Percentiles rank a stretch among this genome's conserved stretches.
phyloP scores from a whole-genome alignment of 495 filamentous ascomycete genomes.

The Geopyxis carbonaria region DNA sequence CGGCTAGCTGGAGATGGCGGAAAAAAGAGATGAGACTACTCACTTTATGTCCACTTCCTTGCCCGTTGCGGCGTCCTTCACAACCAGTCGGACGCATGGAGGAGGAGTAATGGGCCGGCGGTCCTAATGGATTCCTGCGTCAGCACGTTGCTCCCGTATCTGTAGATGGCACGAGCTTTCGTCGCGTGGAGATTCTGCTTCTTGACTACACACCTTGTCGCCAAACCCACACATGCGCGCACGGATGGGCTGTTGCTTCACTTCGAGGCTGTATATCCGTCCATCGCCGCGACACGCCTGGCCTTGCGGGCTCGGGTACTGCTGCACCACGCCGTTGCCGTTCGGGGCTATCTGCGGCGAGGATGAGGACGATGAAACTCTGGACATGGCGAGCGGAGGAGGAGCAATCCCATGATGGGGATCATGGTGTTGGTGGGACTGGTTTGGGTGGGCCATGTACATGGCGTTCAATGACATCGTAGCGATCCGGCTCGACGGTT shows the following conservation, averaged over 20 bases:
- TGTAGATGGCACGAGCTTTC: no score
- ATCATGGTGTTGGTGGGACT: slow-evolving; percentile 10
- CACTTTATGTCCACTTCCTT: slow-evolving; percentile 85
- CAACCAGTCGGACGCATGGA: slow-evolving; percentile 72
- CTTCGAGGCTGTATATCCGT: slow-evolving; percentile 48
- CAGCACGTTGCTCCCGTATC: neutral
- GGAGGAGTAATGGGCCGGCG: slow-evolving; percentile 91
- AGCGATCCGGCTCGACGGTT: no score
- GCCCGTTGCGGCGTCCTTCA: slow-evolving; percentile 60
- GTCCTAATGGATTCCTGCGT: slow-evolving; percentile 40
- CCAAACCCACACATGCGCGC: slow-evolving; percentile 99
- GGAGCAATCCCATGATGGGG: slow-evolving; percentile 12
- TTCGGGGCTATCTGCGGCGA: slow-evolving; percentile 12
- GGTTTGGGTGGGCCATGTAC: slow-evolving; percentile 16
- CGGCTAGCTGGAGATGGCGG: neutral
- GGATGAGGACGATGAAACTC: slow-evolving; percentile 19
- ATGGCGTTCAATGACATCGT: slow-evolving; percentile 19
- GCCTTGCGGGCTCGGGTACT: neutral
- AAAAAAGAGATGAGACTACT: slow-evolving; percentile 22
- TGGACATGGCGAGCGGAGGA: slow-evolving; percentile 16
- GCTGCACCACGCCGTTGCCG: slow-evolving; percentile 3
- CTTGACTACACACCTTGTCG: slow-evolving; percentile 75
- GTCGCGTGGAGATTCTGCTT: no score
- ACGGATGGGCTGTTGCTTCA: slow-evolving; percentile 82
- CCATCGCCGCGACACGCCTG: slow-evolving; percentile 25